Conservation (phyloP, 345 rosid species). For the Zanthoxylum bungeanum region DNA sequence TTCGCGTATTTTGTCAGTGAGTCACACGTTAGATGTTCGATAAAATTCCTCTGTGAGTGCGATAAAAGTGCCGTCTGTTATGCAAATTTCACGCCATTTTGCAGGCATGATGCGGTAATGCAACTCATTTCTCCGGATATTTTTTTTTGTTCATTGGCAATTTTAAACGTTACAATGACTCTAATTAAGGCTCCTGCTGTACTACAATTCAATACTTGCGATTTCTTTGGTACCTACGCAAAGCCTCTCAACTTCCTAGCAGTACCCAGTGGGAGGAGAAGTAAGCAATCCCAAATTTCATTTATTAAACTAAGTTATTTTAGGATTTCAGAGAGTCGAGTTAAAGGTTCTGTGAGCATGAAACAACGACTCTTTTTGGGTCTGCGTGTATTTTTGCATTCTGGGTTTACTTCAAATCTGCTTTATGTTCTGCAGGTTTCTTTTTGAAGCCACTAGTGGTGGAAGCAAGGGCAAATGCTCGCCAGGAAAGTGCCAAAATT, state of each 20-base stretch:
- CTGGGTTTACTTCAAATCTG: not conserved
- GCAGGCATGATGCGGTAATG: conserved; percentile 2
- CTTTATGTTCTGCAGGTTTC: conserved; percentile 21
- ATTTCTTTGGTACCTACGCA: conserved; percentile 23
- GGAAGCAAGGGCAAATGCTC: conserved; percentile 46
- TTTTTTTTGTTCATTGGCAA: not conserved
- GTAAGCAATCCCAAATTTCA: conserved; percentile 24
- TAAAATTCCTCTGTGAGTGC: conserved; percentile 19
- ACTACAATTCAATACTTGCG: conserved; percentile 29
- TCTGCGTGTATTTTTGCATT: not conserved
- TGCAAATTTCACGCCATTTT: not conserved
- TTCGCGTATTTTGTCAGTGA: too few relatives aligned
- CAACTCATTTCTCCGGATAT: not conserved
- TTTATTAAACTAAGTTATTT: not conserved
- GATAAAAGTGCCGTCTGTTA: not conserved
- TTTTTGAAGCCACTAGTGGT: conserved; percentile 33
- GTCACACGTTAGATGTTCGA: conserved; percentile 26
- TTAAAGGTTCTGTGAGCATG: not conserved
- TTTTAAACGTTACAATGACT: conserved; percentile 18
- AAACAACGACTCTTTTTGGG: not conserved
- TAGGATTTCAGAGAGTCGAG: not conserved
- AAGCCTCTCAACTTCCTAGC: conserved; percentile 17
- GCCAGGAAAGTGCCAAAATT: conserved; percentile 65
- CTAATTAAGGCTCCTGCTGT: conserved; percentile 17
- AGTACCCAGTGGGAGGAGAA: conserved; percentile 9